Evolutionary conservation across 2,329 filamentous ascomycete genomes (phyloP).

Genomic region (Neofusicoccum ribis): DNA sequence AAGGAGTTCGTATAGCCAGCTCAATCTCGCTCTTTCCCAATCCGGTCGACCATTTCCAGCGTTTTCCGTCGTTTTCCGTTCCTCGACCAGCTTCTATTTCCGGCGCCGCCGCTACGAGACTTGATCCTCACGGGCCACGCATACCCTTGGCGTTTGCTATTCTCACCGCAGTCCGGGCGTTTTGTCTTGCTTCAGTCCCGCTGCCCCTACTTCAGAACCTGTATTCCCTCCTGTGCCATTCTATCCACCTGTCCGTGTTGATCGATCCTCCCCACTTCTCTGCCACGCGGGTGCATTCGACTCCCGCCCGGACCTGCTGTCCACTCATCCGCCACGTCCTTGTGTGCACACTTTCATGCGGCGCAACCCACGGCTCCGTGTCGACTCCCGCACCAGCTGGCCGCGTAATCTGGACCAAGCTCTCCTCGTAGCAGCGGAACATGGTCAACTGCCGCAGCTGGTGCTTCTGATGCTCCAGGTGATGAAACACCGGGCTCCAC

Average conservation of each 20-base stretch:
- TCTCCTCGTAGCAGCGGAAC: neutral
- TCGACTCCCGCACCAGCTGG: neutral
- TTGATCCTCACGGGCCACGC: neutral
- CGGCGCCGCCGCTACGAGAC: neutral
- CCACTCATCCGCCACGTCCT: neutral
- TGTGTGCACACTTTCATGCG: neutral
- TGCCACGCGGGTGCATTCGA: neutral
- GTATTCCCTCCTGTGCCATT: neutral
- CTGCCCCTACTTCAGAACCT: neutral
- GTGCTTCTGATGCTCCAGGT: neutral
- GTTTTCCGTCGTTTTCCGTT: neutral
- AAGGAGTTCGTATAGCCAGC: constrained; percentile 5
- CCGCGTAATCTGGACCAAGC: neutral
- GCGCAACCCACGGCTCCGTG: neutral
- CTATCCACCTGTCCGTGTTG: neutral
- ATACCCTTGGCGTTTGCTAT: neutral
- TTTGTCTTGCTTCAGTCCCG: neutral
- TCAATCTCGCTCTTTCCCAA: neutral
- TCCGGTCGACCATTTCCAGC: constrained; percentile 6
- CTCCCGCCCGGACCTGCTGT: neutral
- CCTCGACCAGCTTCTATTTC: neutral
- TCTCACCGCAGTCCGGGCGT: neutral
- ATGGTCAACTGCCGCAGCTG: neutral
- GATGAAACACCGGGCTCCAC: constrained; percentile 3
- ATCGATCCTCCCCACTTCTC: neutral